A percentile compares a stretch with the other conserved stretches of the same genome.
phyloP scores from a whole-genome alignment of 208 protist species.

The Leishmania guyanensis region DNA sequence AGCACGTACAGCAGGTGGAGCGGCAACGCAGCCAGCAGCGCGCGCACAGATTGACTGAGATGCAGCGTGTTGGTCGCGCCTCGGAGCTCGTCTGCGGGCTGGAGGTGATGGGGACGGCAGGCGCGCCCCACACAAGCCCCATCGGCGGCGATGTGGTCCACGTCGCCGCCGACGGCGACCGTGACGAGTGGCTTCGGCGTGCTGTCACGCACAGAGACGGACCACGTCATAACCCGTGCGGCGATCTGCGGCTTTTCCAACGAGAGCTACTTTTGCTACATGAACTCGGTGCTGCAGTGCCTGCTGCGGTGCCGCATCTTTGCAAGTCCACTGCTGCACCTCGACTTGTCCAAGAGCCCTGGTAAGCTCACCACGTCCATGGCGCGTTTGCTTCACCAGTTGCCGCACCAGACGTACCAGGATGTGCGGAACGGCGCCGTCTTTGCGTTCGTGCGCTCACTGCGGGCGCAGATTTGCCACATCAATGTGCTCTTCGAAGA shows the following conservation, averaged over 20 bases:
- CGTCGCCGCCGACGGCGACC: slow-evolving; percentile 8
- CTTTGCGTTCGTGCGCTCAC: slow-evolving; percentile 40
- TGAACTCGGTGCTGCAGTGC: slow-evolving; percentile 96
- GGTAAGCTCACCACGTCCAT: slow-evolving; percentile 62
- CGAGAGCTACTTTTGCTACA: slow-evolving; percentile 95
- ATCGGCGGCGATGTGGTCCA: not conserved
- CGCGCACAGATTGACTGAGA: slow-evolving; percentile 2
- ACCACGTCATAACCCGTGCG: slow-evolving; percentile 46
- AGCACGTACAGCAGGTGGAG: slow-evolving; percentile 31
- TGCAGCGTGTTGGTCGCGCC: slow-evolving; percentile 31
- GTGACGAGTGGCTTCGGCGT: not conserved
- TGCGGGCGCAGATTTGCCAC: slow-evolving; percentile 55
- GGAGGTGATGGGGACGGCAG: slow-evolving; percentile 27
- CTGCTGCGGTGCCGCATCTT: slow-evolving; percentile 81
- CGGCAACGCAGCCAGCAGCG: slow-evolving; percentile 34
- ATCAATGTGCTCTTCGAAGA: slow-evolving; percentile 63
- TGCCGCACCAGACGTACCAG: slow-evolving; percentile 50
- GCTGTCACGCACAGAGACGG: slow-evolving; percentile 43
- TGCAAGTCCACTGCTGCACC: slow-evolving; percentile 40
- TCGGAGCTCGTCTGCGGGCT: slow-evolving; percentile 14
- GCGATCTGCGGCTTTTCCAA: slow-evolving; percentile 87
- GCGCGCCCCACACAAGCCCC: not conserved
- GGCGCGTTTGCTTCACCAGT: slow-evolving; percentile 43
- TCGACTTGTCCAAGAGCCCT: slow-evolving; percentile 22
- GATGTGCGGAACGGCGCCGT: slow-evolving; percentile 56